Base-by-base conservation (phyloP, 2,329 filamentous ascomycete species). In the Ascochyta viciae-villosae region DNA sequence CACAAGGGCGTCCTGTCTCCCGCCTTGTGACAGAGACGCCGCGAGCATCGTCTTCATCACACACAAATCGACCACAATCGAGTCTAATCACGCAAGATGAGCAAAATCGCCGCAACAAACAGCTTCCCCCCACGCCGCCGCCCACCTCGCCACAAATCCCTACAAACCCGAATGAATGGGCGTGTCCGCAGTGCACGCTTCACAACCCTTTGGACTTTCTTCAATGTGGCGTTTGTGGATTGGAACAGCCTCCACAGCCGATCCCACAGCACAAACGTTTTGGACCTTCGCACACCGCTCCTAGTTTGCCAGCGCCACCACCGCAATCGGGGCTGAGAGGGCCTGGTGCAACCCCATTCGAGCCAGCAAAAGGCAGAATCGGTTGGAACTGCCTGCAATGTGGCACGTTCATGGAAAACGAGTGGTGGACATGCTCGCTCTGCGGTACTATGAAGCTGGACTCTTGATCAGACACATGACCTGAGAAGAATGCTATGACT, bases 361-460 rank as follows among this genome's bases (percentile, higher is more conserved):
- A 75, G 22, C 77, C 77, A 23, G 73, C 73, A n/a, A 75, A 75
- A 19, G 77, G 80, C 41, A 80, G 82, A 2, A 64, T 86, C 19
- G 85, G 85, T 1, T 88, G 86, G 86, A 76, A 81, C 50, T 89
- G 86, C 68, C 64, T 77, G 47, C 73, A 76, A 6, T 89, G 86
- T 57, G 83, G 84, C 6, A 80, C 81, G 0, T 88, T 86, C 57
- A 88, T 87, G 84, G 86, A 88, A 69, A 80, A 79, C 19, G 75
- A 85, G 63, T 88, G 85, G 85, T 88, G 85, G 85, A 87, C 84
- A 4, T 88, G 86, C 63, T 81, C 82, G 13, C 76, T 77, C 10
- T 88, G 86, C 69, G 85, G 85, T 45, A 76, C 72, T 8, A 84
- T 88, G 83, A 88, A 87, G 58, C 46, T 64, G 6, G 70, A 74